Percentiles rank a stretch among this genome's conserved stretches.
Conservation (phyloP, 179 eudicot species). For the Heliamphora pulchella region DNA sequence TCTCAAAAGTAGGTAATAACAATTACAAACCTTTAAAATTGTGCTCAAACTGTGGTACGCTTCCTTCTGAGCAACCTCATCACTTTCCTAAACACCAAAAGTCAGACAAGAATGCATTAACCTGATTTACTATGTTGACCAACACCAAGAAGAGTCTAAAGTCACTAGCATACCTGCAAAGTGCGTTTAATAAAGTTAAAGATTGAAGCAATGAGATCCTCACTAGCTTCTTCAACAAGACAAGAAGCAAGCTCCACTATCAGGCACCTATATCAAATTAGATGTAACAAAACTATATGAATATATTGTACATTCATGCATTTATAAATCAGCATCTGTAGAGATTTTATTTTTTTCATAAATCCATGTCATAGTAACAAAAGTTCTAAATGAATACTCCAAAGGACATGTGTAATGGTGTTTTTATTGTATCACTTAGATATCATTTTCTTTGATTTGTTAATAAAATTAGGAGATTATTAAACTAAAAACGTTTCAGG, state of each 20-base stretch:
- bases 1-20: not conserved
- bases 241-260: constrained; percentile 65
- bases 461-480: not conserved
- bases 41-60: constrained; percentile 64
- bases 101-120: not conserved
- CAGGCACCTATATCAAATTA: constrained; percentile 41
- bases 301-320: not conserved
- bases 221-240: constrained; percentile 62
- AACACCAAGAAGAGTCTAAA: not conserved
- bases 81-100: constrained; percentile 41
- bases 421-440: not conserved
- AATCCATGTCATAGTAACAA: not conserved
- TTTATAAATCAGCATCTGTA: not conserved
- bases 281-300: not conserved
- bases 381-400: not conserved
- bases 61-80: constrained; percentile 41
- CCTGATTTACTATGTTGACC: too few species aligned
- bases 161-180: constrained; percentile 50
- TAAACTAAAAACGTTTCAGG: not conserved
- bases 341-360: not conserved
- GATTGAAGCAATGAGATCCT: constrained; percentile 53
- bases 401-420: not conserved
- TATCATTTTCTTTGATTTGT: not conserved
- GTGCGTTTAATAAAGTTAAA: constrained; percentile 42
- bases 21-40: constrained; percentile 56